Conservation (phyloP, 2,329 filamentous ascomycete species). For the Fusarium sororula region DNA sequence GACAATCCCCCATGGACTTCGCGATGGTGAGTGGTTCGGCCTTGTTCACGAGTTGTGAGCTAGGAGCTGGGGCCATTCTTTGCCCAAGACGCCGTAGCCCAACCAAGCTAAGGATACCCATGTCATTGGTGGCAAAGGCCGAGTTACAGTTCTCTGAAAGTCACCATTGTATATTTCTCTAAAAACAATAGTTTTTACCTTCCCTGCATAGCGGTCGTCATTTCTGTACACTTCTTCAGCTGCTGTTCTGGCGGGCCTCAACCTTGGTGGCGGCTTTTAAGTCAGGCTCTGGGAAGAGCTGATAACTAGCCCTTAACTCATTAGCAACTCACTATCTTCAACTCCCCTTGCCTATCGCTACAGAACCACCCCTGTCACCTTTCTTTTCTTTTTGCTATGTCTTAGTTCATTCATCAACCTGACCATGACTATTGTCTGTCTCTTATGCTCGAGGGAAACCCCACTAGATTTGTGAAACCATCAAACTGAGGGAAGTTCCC, state of each 20-base stretch:
- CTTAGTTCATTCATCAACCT: conserved; percentile 18
- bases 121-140: conserved; percentile 22
- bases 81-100: background rate
- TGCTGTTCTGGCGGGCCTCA: conserved; percentile 19
- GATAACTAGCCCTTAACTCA: conserved; percentile 3
- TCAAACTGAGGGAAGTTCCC: background rate
- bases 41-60: conserved; percentile 33
- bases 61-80: conserved; percentile 13
- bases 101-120: conserved; percentile 16
- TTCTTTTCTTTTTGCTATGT: conserved; percentile 28
- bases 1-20: background rate
- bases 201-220: background rate
- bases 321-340: conserved; percentile 20
- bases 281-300: conserved; percentile 4
- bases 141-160: conserved; percentile 5
- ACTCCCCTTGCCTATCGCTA: conserved; percentile 16
- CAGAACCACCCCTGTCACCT: conserved; percentile 27
- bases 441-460: conserved; percentile 14
- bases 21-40: conserved; percentile 14
- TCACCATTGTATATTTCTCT: background rate
- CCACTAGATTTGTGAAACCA: conserved; percentile 23
- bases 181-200: background rate
- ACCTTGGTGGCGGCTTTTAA: conserved; percentile 11
- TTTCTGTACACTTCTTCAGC: conserved; percentile 1
- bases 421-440: conserved; percentile 22